Conservation (phyloP, 169 alveolate genomes). For the Plasmodium malariae region DNA sequence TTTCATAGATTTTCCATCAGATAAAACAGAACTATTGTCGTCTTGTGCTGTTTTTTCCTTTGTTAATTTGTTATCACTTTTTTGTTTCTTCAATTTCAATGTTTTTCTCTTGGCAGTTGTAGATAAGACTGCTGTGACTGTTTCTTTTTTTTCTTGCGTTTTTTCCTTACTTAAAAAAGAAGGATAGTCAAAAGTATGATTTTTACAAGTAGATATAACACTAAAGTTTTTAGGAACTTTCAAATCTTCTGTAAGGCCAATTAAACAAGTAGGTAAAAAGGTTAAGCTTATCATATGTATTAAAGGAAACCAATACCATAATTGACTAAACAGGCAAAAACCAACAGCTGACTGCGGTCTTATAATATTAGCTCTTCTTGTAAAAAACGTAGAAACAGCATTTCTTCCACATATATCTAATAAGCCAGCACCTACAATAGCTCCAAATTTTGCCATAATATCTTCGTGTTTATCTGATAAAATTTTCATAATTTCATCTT, state of each 20-base stretch:
- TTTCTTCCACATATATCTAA: conserved; percentile 96
- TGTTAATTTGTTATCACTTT: conserved; percentile 67
- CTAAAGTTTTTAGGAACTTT: conserved; percentile 90
- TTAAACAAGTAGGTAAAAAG: conserved; percentile 93
- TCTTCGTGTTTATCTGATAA: conserved; percentile 96
- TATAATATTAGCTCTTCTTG: conserved; percentile 90
- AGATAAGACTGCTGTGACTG: conserved; percentile 90
- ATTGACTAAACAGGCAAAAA: conserved; percentile 93
- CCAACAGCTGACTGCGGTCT: conserved; percentile 96
- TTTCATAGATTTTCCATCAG: conserved; percentile 83
- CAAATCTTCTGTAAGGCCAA: conserved; percentile 89
- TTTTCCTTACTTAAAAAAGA: conserved; percentile 84
- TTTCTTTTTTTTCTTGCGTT: conserved; percentile 86
- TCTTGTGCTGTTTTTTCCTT: conserved; percentile 77
- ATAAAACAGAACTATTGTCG: conserved; percentile 80
- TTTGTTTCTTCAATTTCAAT: conserved; percentile 73
- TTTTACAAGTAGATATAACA: conserved; percentile 87
- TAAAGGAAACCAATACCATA: conserved; percentile 99
- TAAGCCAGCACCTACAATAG: conserved; percentile 94
- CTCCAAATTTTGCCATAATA: conserved; percentile 96
- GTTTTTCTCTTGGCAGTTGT: conserved; percentile 85
- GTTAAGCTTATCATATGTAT: conserved; percentile 93
- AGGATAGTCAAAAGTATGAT: conserved; percentile 85
- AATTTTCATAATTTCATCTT: conserved; percentile 90
- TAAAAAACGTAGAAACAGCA: conserved; percentile 71